Conservation (phyloP, 306 rosid species). For the Albizia julibrissin region DNA sequence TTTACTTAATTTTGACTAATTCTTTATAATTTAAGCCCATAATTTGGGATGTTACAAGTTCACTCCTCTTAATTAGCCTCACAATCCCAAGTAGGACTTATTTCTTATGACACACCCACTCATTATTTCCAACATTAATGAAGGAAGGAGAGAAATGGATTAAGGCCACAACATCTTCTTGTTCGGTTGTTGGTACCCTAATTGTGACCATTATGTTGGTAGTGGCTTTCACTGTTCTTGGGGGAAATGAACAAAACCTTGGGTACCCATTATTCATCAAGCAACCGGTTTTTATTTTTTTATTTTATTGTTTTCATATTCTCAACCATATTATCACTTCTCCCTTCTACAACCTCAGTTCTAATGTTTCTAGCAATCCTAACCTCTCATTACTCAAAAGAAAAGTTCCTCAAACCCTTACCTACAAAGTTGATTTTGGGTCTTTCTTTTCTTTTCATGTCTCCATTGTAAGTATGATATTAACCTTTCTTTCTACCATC, state of each 20-base stretch:
- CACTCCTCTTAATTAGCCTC: too few species aligned
- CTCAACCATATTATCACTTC: background rate
- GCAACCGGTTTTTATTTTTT: background rate
- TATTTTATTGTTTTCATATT: background rate
- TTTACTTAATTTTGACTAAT: too few species aligned
- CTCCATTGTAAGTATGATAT: background rate
- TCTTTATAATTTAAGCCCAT: too few species aligned
- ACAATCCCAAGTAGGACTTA: too few species aligned
- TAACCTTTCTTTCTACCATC: background rate
- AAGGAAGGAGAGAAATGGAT: conserved; percentile 23
- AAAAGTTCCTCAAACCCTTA: conserved; percentile 15
- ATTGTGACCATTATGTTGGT: conserved; percentile 2
- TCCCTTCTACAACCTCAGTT: conserved; percentile 16
- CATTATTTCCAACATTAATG: background rate
- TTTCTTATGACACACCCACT: too few species aligned
- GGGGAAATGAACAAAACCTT: too few species aligned
- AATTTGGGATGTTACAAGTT: too few species aligned
- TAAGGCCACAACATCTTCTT: background rate
- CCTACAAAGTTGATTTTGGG: background rate
- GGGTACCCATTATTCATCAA: background rate
- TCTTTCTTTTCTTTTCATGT: background rate
- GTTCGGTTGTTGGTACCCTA: background rate
- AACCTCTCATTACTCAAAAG: background rate
- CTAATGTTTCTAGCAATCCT: conserved; percentile 10
- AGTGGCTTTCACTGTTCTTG: too few species aligned